A percentile compares a stretch with the other conserved stretches of the same genome.
These are phyloP conservation scores for Fusarium succisae DNA, from an alignment of 2,329 filamentous ascomycete species.

Conservation along the genomic window DNA sequence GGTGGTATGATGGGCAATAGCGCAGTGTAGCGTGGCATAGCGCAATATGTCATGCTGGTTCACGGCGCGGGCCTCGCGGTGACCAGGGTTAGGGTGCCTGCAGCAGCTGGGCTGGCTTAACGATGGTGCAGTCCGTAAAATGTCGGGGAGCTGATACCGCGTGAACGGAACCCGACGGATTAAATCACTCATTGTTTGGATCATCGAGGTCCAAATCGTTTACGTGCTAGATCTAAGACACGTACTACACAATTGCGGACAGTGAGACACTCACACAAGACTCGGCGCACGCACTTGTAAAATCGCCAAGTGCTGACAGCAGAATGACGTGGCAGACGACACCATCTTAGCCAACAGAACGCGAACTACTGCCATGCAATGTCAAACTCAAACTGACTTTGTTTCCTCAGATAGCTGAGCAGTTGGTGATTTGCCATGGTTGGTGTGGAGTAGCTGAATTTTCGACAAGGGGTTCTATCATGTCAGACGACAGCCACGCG, in stretches of 20 bases:
- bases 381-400: background rate
- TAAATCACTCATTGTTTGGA: background rate
- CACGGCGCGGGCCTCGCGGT: background rate
- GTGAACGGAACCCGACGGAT: background rate
- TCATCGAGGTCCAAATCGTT: background rate
- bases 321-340: background rate
- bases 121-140: background rate
- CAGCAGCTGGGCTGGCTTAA: background rate
- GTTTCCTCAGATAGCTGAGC: background rate
- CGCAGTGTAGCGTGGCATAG: background rate
- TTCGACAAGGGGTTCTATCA: background rate
- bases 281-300: background rate
- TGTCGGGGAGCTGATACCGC: background rate
- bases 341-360: background rate
- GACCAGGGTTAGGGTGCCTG: background rate
- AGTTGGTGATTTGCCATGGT: background rate
- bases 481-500: background rate
- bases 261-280: background rate
- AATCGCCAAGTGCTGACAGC: background rate
- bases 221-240: background rate
- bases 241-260: background rate
- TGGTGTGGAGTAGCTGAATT: constrained; percentile 1
- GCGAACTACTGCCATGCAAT: background rate
- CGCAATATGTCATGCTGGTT: background rate
- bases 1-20: background rate